phyloP scores from a whole-genome alignment of 208 protist species.

The Acanthamoeba lenticulata region DNA sequence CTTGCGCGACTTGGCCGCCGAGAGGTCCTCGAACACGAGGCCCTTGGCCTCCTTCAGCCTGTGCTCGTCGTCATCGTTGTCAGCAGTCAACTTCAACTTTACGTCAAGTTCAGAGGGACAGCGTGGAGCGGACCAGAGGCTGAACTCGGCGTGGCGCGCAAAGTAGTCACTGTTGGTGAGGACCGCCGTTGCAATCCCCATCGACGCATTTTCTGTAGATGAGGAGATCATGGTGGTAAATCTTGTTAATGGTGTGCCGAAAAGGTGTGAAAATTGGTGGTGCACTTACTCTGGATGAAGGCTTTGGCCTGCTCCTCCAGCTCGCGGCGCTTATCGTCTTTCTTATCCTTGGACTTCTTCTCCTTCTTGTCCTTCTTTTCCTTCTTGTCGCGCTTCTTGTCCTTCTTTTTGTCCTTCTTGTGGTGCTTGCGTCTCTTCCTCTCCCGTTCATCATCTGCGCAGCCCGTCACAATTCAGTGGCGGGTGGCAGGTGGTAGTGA shows the following conservation, averaged over 20 bases:
- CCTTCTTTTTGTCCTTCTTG: constrained; percentile 8
- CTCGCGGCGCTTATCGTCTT: neutral
- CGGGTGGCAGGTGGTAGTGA: too few relatives aligned
- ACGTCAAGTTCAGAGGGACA: too few relatives aligned
- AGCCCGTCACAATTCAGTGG: too few relatives aligned
- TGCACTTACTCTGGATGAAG: neutral
- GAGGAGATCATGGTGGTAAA: too few relatives aligned
- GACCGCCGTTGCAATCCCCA: neutral
- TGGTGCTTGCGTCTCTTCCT: neutral
- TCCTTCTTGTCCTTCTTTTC: constrained; percentile 10
- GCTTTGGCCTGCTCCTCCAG: neutral
- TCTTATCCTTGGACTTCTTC: neutral
- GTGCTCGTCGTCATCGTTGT: too few relatives aligned
- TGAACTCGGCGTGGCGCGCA: constrained; percentile 15
- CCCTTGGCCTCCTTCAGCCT: constrained; percentile 45
- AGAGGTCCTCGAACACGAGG: constrained; percentile 12
- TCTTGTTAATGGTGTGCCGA: neutral
- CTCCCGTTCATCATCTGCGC: neutral
- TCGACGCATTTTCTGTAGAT: constrained; percentile 28
- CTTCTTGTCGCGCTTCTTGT: constrained; percentile 1
- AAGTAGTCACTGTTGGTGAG: constrained; percentile 48
- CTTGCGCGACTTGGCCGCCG: neutral
- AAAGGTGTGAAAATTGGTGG: neutral
- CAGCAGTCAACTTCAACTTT: too few relatives aligned
- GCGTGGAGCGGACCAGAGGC: too few relatives aligned